phyloP scores from a whole-genome alignment of 139 green algal genomes.

The Asterochloris sp. region DNA sequence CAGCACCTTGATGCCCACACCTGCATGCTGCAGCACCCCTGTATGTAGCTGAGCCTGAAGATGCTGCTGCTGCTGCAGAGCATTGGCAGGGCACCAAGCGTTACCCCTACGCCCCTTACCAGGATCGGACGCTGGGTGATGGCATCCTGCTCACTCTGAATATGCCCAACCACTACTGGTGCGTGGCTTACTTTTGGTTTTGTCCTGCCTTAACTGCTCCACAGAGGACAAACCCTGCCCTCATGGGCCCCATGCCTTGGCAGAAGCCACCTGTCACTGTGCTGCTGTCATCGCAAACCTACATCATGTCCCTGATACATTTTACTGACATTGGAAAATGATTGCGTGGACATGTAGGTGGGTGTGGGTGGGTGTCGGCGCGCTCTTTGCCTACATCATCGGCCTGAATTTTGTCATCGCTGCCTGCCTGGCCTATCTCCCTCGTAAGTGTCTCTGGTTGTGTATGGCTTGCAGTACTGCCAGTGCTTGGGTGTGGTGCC shows the following conservation, averaged over 20 bases:
- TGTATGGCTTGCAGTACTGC: not conserved
- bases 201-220: too few species aligned
- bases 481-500: too few species aligned
- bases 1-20: too few species aligned
- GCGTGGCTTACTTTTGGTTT: not conserved
- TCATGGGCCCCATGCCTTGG: too few species aligned
- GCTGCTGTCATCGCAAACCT: too few species aligned
- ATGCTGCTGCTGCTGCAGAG: too few species aligned
- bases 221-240: too few species aligned
- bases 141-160: conserved; percentile 1
- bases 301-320: too few species aligned
- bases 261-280: too few species aligned
- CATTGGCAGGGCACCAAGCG: not conserved
- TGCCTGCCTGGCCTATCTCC: conserved; percentile 4
- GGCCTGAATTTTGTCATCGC: conserved; percentile 16
- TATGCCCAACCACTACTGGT: not conserved
- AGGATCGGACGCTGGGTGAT: conserved; percentile 9
- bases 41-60: too few species aligned
- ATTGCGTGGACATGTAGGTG: not conserved
- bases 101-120: conserved; percentile 1
- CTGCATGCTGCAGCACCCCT: too few species aligned
- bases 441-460: conserved; percentile 1
- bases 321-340: too few species aligned
- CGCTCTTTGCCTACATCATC: conserved; percentile 2
- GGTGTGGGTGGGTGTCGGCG: conserved; percentile 14